These are phyloP conservation scores for Botryobasidium botryosum DNA, from an alignment of 768 basidiomycete genomes.

Conservation along the genomic window DNA sequence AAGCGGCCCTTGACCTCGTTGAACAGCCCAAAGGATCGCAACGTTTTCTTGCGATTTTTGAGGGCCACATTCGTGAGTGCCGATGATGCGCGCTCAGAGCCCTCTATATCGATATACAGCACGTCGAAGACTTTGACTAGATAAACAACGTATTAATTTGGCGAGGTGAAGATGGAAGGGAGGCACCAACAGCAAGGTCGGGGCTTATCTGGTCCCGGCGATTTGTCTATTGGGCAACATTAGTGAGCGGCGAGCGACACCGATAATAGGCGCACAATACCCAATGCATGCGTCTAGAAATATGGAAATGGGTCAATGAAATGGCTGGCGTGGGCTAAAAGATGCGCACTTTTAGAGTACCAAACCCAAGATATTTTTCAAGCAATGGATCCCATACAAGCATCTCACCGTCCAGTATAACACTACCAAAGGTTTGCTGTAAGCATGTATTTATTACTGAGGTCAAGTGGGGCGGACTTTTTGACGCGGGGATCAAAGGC, in stretches of 20 bases:
- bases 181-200: slow-evolving; percentile 71
- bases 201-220: slow-evolving; percentile 40
- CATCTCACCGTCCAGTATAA: slow-evolving; percentile 97
- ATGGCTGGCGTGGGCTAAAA: no score
- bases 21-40: slow-evolving; percentile 26
- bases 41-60: slow-evolving; percentile 64
- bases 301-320: no score
- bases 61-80: slow-evolving; percentile 58
- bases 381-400: slow-evolving; percentile 91
- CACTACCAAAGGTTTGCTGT: slow-evolving; percentile 28
- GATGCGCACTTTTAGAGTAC: slow-evolving; percentile 87
- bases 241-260: background rate
- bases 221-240: slow-evolving; percentile 32
- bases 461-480: slow-evolving; percentile 38
- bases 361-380: slow-evolving; percentile 79
- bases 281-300: slow-evolving; percentile 76
- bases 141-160: background rate
- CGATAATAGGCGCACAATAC: slow-evolving; percentile 22
- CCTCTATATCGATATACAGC: slow-evolving; percentile 55
- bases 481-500: slow-evolving; percentile 63
- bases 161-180: background rate
- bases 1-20: slow-evolving; percentile 59
- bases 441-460: slow-evolving; percentile 3
- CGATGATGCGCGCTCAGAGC: slow-evolving; percentile 22
- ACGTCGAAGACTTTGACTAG: slow-evolving; percentile 94